phyloP scores from a whole-genome alignment of 768 basidiomycete species.

The Mycena maculata region DNA sequence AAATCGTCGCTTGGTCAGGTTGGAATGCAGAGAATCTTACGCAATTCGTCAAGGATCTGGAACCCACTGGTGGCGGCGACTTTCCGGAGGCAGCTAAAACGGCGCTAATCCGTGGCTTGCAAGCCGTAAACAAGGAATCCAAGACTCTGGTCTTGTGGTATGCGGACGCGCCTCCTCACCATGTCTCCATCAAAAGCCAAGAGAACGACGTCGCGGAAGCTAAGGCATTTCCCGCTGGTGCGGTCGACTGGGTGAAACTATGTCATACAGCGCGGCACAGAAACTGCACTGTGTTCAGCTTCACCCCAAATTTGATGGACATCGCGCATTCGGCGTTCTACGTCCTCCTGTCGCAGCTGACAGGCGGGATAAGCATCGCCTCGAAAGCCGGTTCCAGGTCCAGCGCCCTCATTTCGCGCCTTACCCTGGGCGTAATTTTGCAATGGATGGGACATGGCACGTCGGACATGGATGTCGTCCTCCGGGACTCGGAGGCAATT shows the following conservation, averaged over 20 bases:
- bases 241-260: conserved; percentile 44
- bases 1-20: conserved; percentile 39
- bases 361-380: conserved; percentile 38
- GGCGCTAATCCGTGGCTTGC: conserved; percentile 38
- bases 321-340: conserved; percentile 31
- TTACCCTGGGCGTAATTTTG: conserved; percentile 41
- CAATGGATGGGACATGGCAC: conserved; percentile 41
- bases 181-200: conserved; percentile 26
- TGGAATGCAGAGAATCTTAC: conserved; percentile 37
- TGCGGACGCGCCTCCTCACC: conserved; percentile 44
- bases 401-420: conserved; percentile 36
- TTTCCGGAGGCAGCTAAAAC: conserved; percentile 44
- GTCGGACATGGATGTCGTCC: conserved; percentile 22
- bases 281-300: conserved; percentile 40
- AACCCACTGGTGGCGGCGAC: conserved; percentile 39
- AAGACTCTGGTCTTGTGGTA: conserved; percentile 42
- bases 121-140: conserved; percentile 36
- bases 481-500: conserved; percentile 19
- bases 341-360: conserved; percentile 38
- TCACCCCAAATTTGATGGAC: conserved; percentile 31
- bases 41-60: conserved; percentile 32
- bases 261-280: conserved; percentile 33
- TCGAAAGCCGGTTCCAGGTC: conserved; percentile 19
- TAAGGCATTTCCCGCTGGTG: conserved; percentile 37
- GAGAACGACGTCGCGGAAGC: conserved; percentile 35